Conservation (phyloP, 1,284 basidiomycete genomes). For the Leccinum subrobustum region DNA sequence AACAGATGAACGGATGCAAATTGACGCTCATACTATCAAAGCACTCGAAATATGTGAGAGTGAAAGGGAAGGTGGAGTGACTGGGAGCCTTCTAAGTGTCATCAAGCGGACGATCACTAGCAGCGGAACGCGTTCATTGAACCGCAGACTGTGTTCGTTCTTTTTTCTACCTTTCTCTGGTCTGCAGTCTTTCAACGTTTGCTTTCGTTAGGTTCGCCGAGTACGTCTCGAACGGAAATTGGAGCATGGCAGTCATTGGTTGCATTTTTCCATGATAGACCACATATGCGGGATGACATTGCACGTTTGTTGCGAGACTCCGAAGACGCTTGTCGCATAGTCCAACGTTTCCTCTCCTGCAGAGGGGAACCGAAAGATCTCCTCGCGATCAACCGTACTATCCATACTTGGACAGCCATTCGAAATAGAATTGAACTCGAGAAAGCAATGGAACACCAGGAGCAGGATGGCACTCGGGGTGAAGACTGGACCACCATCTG, state of each 20-base stretch:
- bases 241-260: conserved; percentile 77
- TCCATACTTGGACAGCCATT: conserved; percentile 57
- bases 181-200: conserved; percentile 9
- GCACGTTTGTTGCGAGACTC: conserved; percentile 53
- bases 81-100: conserved; percentile 77
- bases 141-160: conserved; percentile 71
- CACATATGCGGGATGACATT: conserved; percentile 71
- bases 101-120: conserved; percentile 80
- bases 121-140: conserved; percentile 77
- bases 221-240: conserved; percentile 74
- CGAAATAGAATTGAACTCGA: conserved; percentile 53
- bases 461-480: conserved; percentile 32
- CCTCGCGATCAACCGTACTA: conserved; percentile 58
- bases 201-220: conserved; percentile 70
- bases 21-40: conserved; percentile 87
- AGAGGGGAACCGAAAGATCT: conserved; percentile 71
- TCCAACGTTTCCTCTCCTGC: conserved; percentile 76
- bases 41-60: conserved; percentile 86
- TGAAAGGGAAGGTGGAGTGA: conserved; percentile 67
- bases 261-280: conserved; percentile 65
- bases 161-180: conserved; percentile 1
- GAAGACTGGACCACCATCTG: conserved; percentile 58
- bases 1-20: conserved; percentile 71
- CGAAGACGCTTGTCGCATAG: conserved; percentile 75
- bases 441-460: conserved; percentile 47